These are phyloP conservation scores for Saccharum hybrid DNA, from an alignment of 202 grass and related monocot genomes.

Conservation along the genomic window DNA sequence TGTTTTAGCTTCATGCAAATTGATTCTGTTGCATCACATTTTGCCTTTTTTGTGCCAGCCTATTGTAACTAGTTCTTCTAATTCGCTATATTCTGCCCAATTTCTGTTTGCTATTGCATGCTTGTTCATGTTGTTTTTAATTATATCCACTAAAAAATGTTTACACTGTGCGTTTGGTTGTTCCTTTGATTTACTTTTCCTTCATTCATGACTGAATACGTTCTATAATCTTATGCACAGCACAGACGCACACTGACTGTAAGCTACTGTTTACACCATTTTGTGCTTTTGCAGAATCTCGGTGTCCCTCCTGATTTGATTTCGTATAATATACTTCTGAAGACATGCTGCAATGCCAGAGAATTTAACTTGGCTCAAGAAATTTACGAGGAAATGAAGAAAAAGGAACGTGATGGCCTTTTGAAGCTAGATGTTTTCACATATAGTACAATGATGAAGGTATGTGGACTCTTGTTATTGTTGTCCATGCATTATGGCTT, in stretches of 20 bases:
- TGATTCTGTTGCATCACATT: conserved; percentile 37
- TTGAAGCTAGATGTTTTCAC: conserved; percentile 86
- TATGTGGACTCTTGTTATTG: conserved; percentile 36
- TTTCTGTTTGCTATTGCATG: conserved; percentile 35
- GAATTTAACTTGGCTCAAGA: conserved; percentile 76
- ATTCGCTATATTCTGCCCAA: not conserved
- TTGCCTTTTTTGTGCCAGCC: conserved; percentile 1
- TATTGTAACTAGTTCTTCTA: not conserved
- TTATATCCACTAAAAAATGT: conserved; percentile 34
- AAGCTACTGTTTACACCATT: conserved; percentile 30
- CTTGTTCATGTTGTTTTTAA: conserved; percentile 25
- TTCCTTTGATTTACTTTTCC: conserved; percentile 31
- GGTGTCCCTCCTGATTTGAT: conserved; percentile 76
- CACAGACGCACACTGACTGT: not conserved
- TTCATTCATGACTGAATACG: conserved; percentile 23
- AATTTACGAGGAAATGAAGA: conserved; percentile 84
- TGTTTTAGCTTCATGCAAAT: conserved; percentile 44
- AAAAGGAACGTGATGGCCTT: conserved; percentile 54
- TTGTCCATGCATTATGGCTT: conserved; percentile 20
- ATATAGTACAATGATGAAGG: conserved; percentile 97
- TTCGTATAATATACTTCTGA: conserved; percentile 95
- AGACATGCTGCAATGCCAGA: conserved; percentile 85
- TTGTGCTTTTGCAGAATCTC: conserved; percentile 57
- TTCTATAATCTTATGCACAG: conserved; percentile 11
- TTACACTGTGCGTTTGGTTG: conserved; percentile 31